These are phyloP conservation scores for Globisporangium middletonii DNA, from an alignment of 352 stramenopile species.

Conservation along the genomic window DNA sequence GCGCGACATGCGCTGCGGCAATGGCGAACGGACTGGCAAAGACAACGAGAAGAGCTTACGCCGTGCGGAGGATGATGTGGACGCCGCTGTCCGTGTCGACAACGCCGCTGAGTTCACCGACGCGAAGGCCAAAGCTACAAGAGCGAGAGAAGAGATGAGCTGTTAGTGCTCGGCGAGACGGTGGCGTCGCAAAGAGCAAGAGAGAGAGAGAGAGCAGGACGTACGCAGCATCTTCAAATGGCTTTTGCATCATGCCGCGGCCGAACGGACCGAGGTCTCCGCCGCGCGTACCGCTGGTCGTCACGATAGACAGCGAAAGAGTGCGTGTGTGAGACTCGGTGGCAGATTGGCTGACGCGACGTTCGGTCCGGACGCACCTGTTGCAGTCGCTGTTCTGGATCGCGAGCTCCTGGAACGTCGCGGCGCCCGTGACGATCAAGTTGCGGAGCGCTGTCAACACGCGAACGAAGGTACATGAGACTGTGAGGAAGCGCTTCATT, in stretches of 20 bases:
- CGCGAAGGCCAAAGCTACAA: slow-evolving; percentile 81
- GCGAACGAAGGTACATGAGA: neutral
- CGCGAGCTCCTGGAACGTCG: slow-evolving; percentile 71
- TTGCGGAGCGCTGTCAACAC: slow-evolving; percentile 43
- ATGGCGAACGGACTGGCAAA: too few relatives aligned
- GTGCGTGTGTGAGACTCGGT: neutral
- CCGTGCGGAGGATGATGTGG: slow-evolving; percentile 95
- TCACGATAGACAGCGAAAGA: neutral
- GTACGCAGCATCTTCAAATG: slow-evolving; percentile 86
- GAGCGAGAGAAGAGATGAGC: too few relatives aligned
- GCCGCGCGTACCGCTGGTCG: slow-evolving; percentile 54
- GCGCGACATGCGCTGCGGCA: too few relatives aligned
- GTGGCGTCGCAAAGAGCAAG: neutral
- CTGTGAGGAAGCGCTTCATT: slow-evolving; percentile 4
- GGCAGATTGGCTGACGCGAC: too few relatives aligned
- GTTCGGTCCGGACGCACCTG: slow-evolving; percentile 19
- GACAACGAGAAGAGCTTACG: slow-evolving; percentile 22
- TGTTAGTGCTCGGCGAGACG: too few relatives aligned
- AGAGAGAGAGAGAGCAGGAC: neutral
- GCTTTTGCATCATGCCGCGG: slow-evolving; percentile 89
- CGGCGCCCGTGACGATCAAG: slow-evolving; percentile 79
- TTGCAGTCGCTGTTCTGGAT: slow-evolving; percentile 83
- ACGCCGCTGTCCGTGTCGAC: slow-evolving; percentile 95
- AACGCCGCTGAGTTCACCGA: slow-evolving; percentile 92
- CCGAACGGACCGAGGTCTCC: slow-evolving; percentile 90